These are phyloP conservation scores for Umbilicus rupestris DNA, from an alignment of 164 flowering plant species.

Conservation along the genomic window DNA sequence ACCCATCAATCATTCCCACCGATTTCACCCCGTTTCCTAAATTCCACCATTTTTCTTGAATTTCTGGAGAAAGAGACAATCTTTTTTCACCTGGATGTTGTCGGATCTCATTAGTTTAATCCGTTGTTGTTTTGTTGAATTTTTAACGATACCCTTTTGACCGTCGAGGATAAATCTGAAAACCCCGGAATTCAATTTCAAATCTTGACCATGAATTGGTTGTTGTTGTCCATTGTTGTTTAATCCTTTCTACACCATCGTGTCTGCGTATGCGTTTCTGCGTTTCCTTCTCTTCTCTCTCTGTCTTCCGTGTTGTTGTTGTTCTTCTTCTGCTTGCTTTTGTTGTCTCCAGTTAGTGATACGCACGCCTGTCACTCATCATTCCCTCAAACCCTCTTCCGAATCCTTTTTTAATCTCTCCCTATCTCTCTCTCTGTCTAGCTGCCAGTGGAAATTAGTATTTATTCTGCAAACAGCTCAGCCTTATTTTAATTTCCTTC, in stretches of 20 bases:
- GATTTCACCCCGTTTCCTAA: not conserved
- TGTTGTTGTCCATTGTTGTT: not conserved
- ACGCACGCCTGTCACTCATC: conserved; percentile 71
- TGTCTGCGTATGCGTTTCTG: conserved; percentile 30
- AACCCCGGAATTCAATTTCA: conserved; percentile 1
- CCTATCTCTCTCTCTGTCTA: not conserved
- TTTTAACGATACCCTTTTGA: not conserved
- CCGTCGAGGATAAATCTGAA: not conserved
- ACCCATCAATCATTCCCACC: conserved; percentile 12
- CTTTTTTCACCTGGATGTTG: conserved; percentile 3
- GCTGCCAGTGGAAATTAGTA: not conserved
- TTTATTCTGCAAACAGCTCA: not conserved
- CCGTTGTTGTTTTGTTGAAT: not conserved
- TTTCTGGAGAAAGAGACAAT: not conserved
- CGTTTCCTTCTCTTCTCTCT: conserved; percentile 14
- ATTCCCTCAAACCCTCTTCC: conserved; percentile 29
- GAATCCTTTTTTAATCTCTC: conserved; percentile 10
- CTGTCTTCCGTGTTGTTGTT: conserved; percentile 12
- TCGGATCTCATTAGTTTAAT: not conserved
- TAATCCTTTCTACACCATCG: not conserved
- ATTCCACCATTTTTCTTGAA: too few species aligned
- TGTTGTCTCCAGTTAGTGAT: conserved; percentile 43
- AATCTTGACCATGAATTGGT: not conserved
- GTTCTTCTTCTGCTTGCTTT: conserved; percentile 13
- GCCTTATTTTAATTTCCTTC: not conserved